Evolutionary conservation across 148 eudicot genomes (phyloP), one percentile per base, ranked within the genome.

Genomic region (Hydrangea macrophylla): DNA sequence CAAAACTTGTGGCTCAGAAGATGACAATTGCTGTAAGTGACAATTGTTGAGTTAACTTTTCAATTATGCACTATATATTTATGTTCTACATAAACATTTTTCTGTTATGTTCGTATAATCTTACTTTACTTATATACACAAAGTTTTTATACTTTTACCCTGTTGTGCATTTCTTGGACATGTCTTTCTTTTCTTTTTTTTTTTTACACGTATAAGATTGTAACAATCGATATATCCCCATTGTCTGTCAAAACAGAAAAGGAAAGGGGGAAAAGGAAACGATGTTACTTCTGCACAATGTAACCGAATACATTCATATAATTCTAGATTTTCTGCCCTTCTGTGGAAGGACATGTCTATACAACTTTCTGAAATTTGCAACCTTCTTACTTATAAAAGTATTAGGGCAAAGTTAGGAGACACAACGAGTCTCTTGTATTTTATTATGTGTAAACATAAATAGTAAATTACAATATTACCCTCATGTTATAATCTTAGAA

Each of bases 1-100:
- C 84, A 35, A 65, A 75, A 31, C 48, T 70, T 30, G 67, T 80
- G 36, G 81, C 84, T 9, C 84, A 80, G 40, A 77, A 64, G 68
- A 70, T 72, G 24, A 80, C 84, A 32, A 67, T 73, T 77, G 73
- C 78, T 23, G 84, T 80, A 59, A 54, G 72, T 31, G 24, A 31
- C 39, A 15, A n/a, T 7, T 58, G 39, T n/a, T 18, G 8, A 18
- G 9, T 23, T 8, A 13, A 1, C 3, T 2, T 22, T 22, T 2
- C 22, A 7, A 23, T 6, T 23, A 22, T 54, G 9, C n/a, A n/a
- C n/a, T 9, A 24, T 1, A 2, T 55, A 9, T 18, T 10, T 55
- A 18, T 6, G 7, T 48, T n/a, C n/a, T n/a, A n/a, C n/a, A n/a
- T n/a, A n/a, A n/a, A 12, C 4, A 18, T 0, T 31, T 7, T 7